Evolutionary conservation across 306 rosid genomes (phyloP).

Genomic region (Castanea mollissima): DNA sequence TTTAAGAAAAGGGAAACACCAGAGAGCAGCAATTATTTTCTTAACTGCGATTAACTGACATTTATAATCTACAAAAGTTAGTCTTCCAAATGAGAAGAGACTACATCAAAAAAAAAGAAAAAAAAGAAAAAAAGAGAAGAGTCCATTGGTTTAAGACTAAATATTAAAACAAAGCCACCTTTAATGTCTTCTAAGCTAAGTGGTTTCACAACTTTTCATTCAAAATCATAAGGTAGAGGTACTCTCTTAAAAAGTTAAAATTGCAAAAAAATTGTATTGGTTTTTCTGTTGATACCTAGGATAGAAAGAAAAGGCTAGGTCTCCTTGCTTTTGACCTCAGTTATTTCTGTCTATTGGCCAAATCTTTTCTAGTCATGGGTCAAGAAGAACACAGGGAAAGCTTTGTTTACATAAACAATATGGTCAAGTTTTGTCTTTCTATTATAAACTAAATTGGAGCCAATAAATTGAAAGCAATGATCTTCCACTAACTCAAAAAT

Average conservation of each 20-base stretch:
- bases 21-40: not conserved
- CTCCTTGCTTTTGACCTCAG: constrained; percentile 8
- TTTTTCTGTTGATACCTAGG: constrained; percentile 7
- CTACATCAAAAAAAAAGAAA: too few relatives aligned
- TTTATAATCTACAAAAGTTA: constrained; percentile 8
- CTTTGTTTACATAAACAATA: constrained; percentile 5
- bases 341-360: not conserved
- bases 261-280: constrained; percentile 8
- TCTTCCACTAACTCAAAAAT: not conserved
- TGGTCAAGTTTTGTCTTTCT: not conserved
- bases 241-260: constrained; percentile 15
- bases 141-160: constrained; percentile 16
- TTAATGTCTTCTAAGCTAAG: constrained; percentile 43
- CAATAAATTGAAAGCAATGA: not conserved
- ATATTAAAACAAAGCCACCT: constrained; percentile 16
- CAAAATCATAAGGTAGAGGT: constrained; percentile 28
- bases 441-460: not conserved
- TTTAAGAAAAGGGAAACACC: too few relatives aligned
- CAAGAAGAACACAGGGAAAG: constrained; percentile 22
- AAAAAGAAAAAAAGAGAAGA: not conserved
- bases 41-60: not conserved
- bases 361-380: not conserved
- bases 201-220: constrained; percentile 23
- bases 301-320: constrained; percentile 20
- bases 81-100: constrained; percentile 21